A percentile compares a stretch with the other conserved stretches of the same genome.
Conservation (phyloP, 2,329 filamentous ascomycete species). For the Paracoccidioides lutzii region DNA sequence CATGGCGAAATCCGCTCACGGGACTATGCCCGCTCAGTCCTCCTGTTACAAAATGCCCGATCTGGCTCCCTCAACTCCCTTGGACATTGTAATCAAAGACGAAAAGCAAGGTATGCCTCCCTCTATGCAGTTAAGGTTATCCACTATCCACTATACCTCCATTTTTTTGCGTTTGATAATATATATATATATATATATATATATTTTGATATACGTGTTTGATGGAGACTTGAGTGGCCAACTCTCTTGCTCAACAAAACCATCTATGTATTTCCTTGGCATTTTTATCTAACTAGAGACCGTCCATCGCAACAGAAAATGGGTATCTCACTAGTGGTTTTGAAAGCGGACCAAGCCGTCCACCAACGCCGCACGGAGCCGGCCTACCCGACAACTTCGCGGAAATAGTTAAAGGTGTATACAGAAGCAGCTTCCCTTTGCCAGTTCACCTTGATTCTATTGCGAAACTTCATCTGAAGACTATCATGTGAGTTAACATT, state of each 20-base stretch:
- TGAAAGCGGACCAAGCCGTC: slow-evolving; percentile 15
- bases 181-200: too few species aligned
- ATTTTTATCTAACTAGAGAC: not conserved
- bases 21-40: slow-evolving; percentile 1
- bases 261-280: not conserved
- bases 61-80: not conserved
- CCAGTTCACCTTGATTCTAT: slow-evolving; percentile 59
- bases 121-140: not conserved
- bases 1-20: not conserved
- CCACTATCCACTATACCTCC: not conserved
- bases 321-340: slow-evolving; percentile 7
- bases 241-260: not conserved
- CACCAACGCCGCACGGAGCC: slow-evolving; percentile 21
- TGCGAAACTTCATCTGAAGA: slow-evolving; percentile 56
- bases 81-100: not conserved
- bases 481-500: slow-evolving; percentile 51
- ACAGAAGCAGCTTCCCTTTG: slow-evolving; percentile 69
- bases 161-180: not conserved
- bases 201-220: not conserved
- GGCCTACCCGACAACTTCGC: slow-evolving; percentile 60
- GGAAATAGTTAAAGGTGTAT: slow-evolving; percentile 59
- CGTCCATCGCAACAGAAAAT: slow-evolving; percentile 3
- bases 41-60: not conserved
- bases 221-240: not conserved
- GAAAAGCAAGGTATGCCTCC: not conserved